Evolutionary conservation across 2,329 filamentous ascomycete species (phyloP).

Genomic region (Scolecobasidium constrictum): DNA sequence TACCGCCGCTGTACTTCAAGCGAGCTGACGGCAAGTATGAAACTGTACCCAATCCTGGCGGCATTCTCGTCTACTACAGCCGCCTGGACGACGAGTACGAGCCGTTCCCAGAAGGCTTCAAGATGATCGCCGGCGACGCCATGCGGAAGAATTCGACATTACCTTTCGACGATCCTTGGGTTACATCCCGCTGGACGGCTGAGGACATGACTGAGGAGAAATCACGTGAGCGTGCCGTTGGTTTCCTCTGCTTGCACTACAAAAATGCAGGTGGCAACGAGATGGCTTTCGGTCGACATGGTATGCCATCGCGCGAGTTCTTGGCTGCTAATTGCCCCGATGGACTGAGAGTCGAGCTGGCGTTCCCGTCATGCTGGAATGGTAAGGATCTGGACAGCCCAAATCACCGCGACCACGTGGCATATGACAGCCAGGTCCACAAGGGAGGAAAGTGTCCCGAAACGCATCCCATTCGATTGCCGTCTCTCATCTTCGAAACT

Average conservation of each 20-base stretch:
- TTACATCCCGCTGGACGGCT: conserved; percentile 59
- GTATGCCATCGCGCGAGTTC: conserved; percentile 66
- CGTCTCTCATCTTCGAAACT: conserved; percentile 73
- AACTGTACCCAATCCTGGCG: conserved; percentile 63
- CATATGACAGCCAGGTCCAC: conserved; percentile 67
- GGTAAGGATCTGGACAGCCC: conserved; percentile 22
- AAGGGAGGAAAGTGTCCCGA: conserved; percentile 67
- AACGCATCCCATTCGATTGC: conserved; percentile 55
- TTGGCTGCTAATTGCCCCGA: conserved; percentile 73
- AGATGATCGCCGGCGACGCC: conserved; percentile 71
- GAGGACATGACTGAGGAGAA: conserved; percentile 48
- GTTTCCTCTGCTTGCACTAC: conserved; percentile 96
- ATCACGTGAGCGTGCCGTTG: conserved; percentile 69
- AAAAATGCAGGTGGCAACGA: conserved; percentile 45
- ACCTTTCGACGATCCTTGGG: conserved; percentile 53
- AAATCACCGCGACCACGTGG: conserved; percentile 56
- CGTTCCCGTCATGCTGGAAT: conserved; percentile 14
- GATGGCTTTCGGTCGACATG: conserved; percentile 69
- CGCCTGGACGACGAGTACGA: conserved; percentile 9
- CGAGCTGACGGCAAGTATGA: conserved; percentile 56
- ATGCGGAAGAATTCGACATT: conserved; percentile 54
- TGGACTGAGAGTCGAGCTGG: conserved; percentile 39
- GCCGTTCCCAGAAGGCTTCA: conserved; percentile 67
- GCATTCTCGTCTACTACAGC: conserved; percentile 54
- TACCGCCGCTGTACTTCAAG: conserved; percentile 67